A percentile compares a stretch with the other conserved stretches of the same genome.
These are phyloP conservation scores for Sequoiadendron giganteum DNA, from an alignment of 75 land plant species.

Conservation along the genomic window DNA sequence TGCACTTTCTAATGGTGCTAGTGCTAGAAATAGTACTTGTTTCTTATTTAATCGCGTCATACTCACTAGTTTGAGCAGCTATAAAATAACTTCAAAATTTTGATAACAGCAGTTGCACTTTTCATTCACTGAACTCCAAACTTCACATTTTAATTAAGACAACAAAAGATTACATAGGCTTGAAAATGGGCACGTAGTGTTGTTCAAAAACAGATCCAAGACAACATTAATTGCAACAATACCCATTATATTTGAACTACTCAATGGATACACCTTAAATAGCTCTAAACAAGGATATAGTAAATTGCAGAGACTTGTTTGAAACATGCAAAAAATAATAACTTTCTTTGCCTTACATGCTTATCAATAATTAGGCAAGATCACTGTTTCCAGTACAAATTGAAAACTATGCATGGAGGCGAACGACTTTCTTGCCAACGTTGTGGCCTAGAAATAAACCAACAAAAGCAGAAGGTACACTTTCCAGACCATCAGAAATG, in stretches of 20 bases:
- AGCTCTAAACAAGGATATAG: neutral
- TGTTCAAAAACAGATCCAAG: neutral
- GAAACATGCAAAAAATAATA: neutral
- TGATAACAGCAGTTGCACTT: neutral
- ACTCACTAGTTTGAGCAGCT: neutral
- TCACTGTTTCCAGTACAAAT: neutral
- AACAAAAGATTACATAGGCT: neutral
- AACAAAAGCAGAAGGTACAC: slow-evolving; percentile 44
- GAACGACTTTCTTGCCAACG: slow-evolving; percentile 52
- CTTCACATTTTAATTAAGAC: neutral
- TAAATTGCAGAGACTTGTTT: neutral
- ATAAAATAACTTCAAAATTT: neutral
- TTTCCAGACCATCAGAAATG: slow-evolving; percentile 54
- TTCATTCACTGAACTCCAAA: neutral
- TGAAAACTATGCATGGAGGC: slow-evolving; percentile 18
- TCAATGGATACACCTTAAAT: neutral
- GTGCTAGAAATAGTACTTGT: too few relatives aligned
- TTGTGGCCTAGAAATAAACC: slow-evolving; percentile 60
- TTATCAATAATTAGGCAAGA: neutral
- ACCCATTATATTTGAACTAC: neutral
- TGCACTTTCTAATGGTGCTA: too few relatives aligned
- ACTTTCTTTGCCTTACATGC: neutral
- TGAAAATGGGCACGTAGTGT: neutral
- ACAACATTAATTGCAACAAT: neutral
- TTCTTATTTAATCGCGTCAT: too few relatives aligned